Base-by-base conservation (phyloP, 1,139 yeast species). In the Sugiyamaella pinicola region DNA sequence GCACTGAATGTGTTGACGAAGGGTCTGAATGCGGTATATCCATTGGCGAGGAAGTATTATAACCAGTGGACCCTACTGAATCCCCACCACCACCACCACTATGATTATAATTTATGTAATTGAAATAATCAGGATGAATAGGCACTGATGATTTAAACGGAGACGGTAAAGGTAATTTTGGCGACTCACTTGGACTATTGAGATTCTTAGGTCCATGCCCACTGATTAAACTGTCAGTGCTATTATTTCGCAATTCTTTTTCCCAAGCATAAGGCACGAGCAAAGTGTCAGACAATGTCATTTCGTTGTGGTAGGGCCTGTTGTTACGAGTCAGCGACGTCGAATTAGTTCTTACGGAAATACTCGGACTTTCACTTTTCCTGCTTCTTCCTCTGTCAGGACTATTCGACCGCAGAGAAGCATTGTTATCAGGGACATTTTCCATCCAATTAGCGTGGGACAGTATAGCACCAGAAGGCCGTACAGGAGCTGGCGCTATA, bases 231-330 rank as follows among this genome's bases (percentile, higher is more conserved):
- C 55, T 52, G n/a, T 52, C 55, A 17, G 49, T 22, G 26, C 55
- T 52, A 21, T 13, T 42, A 31, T 52, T 52, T 15, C 40, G 17
- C 5, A 28, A 18, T 17, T 45, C 54, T 40, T 34, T 38, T 18
- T 41, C 54, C 54, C 54, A 51, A 19, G 54, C 26, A 46, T 51
- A 35, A 9, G 50, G 50, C 10, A 51, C 8, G 10, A 45, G 21
- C 19, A 45, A 34, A 9, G 47, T 46, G 2, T 41, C 53, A 17
- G 53, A 51, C 8, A 51, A 38, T 8, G 46, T 7, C 33, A 24
- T 37, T 15, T 51, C 50, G 3, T 33, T 46, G 2, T 15, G 37
- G 13, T 21, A 35, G 9, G 49, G 37, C 18, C 49, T 39, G 2
- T n/a, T n/a, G n/a, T 39, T 37, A 7, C 47, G 38, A 31, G 40